Percentiles rank a stretch among this genome's conserved stretches.
Conservation (phyloP, 2,329 filamentous ascomycete genomes). For the Alternaria sp. region DNA sequence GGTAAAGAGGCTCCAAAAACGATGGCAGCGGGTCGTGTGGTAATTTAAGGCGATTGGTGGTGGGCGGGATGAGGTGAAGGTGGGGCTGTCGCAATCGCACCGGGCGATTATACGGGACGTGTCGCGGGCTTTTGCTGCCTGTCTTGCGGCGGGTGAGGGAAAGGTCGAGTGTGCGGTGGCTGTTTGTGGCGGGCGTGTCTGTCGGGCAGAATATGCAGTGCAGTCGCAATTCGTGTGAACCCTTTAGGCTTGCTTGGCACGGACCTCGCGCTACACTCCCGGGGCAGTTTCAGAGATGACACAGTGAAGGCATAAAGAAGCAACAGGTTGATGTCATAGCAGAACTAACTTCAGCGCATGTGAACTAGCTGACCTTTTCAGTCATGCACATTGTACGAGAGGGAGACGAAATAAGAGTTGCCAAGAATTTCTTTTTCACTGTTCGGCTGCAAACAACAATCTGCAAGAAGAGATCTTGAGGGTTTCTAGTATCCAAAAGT, state of each 20-base stretch:
- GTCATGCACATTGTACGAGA: not conserved
- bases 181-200: conserved; percentile 25
- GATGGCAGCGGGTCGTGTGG: conserved; percentile 17
- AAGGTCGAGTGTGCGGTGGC: conserved; percentile 18
- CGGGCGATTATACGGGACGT: conserved; percentile 37
- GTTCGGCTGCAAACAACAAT: not conserved
- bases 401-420: not conserved
- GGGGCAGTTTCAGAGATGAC: conserved; percentile 20
- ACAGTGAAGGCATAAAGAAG: conserved; percentile 14
- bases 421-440: not conserved
- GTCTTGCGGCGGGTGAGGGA: conserved; percentile 13
- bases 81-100: conserved; percentile 40
- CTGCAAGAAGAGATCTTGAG: not conserved
- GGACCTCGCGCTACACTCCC: conserved; percentile 13
- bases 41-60: conserved; percentile 23
- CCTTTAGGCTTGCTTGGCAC: conserved; percentile 14
- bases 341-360: conserved; percentile 70
- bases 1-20: conserved; percentile 6
- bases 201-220: conserved; percentile 35
- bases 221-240: conserved; percentile 24
- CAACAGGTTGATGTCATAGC: conserved; percentile 32
- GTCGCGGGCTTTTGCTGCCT: conserved; percentile 29
- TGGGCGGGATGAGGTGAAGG: conserved; percentile 21
- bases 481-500: not conserved
- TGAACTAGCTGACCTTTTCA: not conserved